Evolutionary conservation across 1,139 yeast species (phyloP), one percentile per base, ranked within the genome.

Genomic region (Geotrichum phurueaensis): DNA sequence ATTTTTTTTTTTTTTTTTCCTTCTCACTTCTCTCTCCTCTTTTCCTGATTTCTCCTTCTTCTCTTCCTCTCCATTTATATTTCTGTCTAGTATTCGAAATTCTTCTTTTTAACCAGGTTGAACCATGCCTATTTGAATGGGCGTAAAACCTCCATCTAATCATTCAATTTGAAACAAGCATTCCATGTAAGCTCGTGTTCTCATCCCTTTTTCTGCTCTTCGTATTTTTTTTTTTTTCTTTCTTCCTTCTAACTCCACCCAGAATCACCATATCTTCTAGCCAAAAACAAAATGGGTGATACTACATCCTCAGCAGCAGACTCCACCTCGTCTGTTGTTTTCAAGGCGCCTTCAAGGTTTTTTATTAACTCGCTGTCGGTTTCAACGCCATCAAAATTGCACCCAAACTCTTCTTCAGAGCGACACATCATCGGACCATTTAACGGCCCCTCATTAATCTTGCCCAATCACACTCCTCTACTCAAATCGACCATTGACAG

Each of bases 271-370:
- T 20, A 20, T 13, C 22, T 18, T 53, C 33, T 15, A 33, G 23
- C 22, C 20, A 23, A 52, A 39, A n/a, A 31, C 52, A 47, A 52
- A 48, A 68, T 68, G 71, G 71, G 71, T 54, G 68, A 64, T 59
- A 65, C 64, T 7, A 60, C 69, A 60, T 68, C 71, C 20, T 62
- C 61, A 25, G 66, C 65, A n/a, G 60, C 64, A 33, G 67, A 65
- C 53, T 56, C 66, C 22, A 58, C 65, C 6, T 56, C 69, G 25
- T 60, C 66, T 23, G 58, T 68, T 48, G 65, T 62, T 51, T 55
- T 69, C 53, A 62, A 64, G 43, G 60, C 66, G 29, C 67, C 69
- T 6, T 58, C 64, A 7, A 60, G 71, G 51, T 65, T 69, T 54
- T 62, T 64, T 43, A 55, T 69, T 49, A 54, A 64, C 31, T 50